Percentiles rank a stretch among this genome's conserved stretches.
These are phyloP conservation scores for Coprinellus micaceus DNA, from an alignment of 768 basidiomycete genomes.

Conservation along the genomic window DNA sequence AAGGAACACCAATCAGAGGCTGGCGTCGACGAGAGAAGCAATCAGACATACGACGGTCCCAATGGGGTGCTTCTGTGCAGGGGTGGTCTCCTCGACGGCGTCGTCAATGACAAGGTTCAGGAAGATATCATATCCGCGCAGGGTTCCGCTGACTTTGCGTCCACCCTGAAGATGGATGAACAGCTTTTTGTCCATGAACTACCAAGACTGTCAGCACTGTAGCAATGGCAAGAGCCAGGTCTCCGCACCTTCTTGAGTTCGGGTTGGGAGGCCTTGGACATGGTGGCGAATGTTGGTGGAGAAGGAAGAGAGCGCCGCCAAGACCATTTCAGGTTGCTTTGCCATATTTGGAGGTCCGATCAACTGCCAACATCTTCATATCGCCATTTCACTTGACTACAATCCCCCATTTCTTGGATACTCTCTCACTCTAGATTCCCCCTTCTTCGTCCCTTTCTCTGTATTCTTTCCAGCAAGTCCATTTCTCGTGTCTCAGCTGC, in stretches of 20 bases:
- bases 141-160: constrained; percentile 89
- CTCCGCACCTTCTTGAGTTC: constrained; percentile 93
- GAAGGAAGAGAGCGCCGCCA: neutral
- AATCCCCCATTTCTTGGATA: neutral
- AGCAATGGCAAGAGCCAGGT: neutral
- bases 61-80: constrained; percentile 85
- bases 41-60: constrained; percentile 79
- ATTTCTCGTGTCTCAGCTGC: neutral
- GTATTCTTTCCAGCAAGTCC: neutral
- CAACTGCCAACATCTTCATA: constrained; percentile 3
- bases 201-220: constrained; percentile 7
- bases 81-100: constrained; percentile 84
- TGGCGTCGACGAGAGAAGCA: constrained; percentile 2
- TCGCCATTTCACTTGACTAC: neutral
- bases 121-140: constrained; percentile 98
- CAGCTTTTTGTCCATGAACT: constrained; percentile 99
- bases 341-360: constrained; percentile 16
- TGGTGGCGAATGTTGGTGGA: constrained; percentile 26
- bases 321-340: constrained; percentile 6
- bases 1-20: constrained; percentile 8
- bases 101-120: constrained; percentile 97
- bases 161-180: constrained; percentile 93
- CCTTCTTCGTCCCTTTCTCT: neutral
- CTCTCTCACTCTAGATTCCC: too few relatives aligned
- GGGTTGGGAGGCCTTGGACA: constrained; percentile 95